Evolutionary conservation across 768 basidiomycete genomes (phyloP).

Genomic region (Collybiopsis confluens): DNA sequence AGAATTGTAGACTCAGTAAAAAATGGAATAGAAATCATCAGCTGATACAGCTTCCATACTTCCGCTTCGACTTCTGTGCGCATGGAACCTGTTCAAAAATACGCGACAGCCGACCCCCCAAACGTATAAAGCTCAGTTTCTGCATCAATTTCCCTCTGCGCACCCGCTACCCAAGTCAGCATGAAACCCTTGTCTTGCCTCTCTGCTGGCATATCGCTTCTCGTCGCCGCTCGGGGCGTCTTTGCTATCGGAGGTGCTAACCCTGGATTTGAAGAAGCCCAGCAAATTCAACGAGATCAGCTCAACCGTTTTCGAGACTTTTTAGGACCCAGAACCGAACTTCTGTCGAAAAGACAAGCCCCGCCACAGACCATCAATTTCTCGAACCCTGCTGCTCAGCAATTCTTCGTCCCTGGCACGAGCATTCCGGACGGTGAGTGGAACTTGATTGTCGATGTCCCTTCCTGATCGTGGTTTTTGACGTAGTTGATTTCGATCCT

Average conservation of each 20-base stretch:
- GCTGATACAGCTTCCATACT: not conserved
- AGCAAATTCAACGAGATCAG: slow-evolving; percentile 44
- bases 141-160: not conserved
- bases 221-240: slow-evolving; percentile 9
- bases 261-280: slow-evolving; percentile 37
- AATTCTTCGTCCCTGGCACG: slow-evolving; percentile 44
- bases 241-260: slow-evolving; percentile 25
- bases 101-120: not conserved
- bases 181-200: slow-evolving; percentile 11
- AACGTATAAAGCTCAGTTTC: not conserved
- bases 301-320: slow-evolving; percentile 35
- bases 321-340: slow-evolving; percentile 24
- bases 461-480: not conserved
- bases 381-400: slow-evolving; percentile 52
- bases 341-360: slow-evolving; percentile 28
- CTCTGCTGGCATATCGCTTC: not conserved
- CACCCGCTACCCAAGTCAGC: not conserved
- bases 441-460: slow-evolving; percentile 11
- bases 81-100: slow-evolving; percentile 6
- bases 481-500: slow-evolving; percentile 56
- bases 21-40: not conserved
- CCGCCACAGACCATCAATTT: slow-evolving; percentile 46
- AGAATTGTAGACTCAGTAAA: not conserved
- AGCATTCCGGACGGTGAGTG: slow-evolving; percentile 37
- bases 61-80: not conserved